Evolutionary conservation across 2,329 filamentous ascomycete species (phyloP).

Genomic region (Chaetoscypha palmicola): DNA sequence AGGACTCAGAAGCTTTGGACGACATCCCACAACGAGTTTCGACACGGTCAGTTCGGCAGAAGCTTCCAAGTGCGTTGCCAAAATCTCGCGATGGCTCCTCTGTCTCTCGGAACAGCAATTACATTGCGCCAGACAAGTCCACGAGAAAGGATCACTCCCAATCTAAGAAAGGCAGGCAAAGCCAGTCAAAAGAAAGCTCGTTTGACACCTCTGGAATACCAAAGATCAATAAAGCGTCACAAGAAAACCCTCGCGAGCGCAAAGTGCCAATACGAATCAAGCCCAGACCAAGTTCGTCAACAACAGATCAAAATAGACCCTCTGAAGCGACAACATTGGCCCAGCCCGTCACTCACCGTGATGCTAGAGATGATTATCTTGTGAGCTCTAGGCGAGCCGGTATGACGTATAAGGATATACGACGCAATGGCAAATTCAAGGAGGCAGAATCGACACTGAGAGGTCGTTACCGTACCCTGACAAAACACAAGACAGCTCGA

Average conservation of each 20-base stretch:
- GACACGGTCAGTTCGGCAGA: conserved; percentile 14
- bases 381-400: conserved; percentile 48
- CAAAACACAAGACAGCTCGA: conserved; percentile 53
- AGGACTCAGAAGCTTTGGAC: conserved; percentile 4
- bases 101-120: conserved; percentile 14
- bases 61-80: conserved; percentile 17
- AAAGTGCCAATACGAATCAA: not conserved
- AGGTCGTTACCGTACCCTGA: conserved; percentile 59
- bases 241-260: not conserved
- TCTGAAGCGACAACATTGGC: conserved; percentile 2
- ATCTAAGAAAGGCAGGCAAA: not conserved
- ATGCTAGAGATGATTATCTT: conserved; percentile 42
- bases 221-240: not conserved
- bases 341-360: conserved; percentile 20
- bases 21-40: conserved; percentile 5
- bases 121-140: not conserved
- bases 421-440: conserved; percentile 43
- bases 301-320: not conserved
- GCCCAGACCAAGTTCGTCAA: not conserved
- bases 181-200: not conserved
- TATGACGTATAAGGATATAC: conserved; percentile 60
- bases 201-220: not conserved
- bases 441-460: conserved; percentile 68
- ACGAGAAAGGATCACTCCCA: not conserved
- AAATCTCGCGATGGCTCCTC: conserved; percentile 1